These are phyloP conservation scores for Fistulina hepatica DNA, from an alignment of 1,284 basidiomycete genomes.

Conservation along the genomic window DNA sequence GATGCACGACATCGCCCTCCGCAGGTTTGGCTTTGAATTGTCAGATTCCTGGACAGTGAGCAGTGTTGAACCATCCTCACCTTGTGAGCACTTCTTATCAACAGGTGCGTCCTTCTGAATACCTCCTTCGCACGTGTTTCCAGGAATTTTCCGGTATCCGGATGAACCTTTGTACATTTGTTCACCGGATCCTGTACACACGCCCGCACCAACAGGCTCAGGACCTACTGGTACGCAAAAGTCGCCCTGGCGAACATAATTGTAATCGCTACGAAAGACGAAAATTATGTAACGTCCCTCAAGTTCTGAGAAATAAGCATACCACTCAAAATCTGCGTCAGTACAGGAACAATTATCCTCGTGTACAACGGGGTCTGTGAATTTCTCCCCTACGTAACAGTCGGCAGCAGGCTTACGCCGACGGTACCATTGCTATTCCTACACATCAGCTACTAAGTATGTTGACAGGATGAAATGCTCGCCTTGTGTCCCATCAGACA, in stretches of 20 bases:
- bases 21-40: slow-evolving; percentile 48
- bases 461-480: slow-evolving; percentile 14
- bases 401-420: slow-evolving; percentile 77
- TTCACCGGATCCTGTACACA: slow-evolving; percentile 43
- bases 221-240: slow-evolving; percentile 76
- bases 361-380: slow-evolving; percentile 71
- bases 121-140: slow-evolving; percentile 76
- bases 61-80: slow-evolving; percentile 24
- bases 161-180: slow-evolving; percentile 80
- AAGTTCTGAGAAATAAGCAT: slow-evolving; percentile 16
- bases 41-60: background rate
- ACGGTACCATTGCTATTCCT: slow-evolving; percentile 78
- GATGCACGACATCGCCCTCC: slow-evolving; percentile 63
- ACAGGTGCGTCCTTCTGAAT: slow-evolving; percentile 60
- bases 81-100: slow-evolving; percentile 66
- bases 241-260: slow-evolving; percentile 64
- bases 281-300: slow-evolving; percentile 2
- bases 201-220: slow-evolving; percentile 52
- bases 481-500: slow-evolving; percentile 96
- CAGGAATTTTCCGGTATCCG: slow-evolving; percentile 87
- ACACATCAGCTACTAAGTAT: slow-evolving; percentile 1
- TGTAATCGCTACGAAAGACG: slow-evolving; percentile 63
- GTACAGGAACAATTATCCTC: slow-evolving; percentile 81
- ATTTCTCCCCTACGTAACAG: slow-evolving; percentile 92
- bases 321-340: slow-evolving; percentile 92